phyloP scores from a whole-genome alignment of 305 asterid species.

The Withania somnifera region DNA sequence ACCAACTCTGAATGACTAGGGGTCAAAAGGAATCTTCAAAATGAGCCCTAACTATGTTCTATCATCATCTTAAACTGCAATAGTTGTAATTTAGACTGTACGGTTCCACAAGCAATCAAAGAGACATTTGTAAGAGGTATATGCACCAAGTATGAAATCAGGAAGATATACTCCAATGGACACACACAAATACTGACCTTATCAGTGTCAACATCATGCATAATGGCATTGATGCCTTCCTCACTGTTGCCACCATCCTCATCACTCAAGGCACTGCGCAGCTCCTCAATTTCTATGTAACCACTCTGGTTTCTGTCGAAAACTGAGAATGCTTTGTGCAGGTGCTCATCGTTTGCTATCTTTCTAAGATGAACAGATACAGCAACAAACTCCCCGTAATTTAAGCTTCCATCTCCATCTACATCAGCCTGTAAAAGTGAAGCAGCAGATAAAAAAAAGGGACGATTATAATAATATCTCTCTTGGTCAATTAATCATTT shows the following conservation, averaged over 20 bases:
- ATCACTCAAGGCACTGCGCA: constrained; percentile 54
- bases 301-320: constrained; percentile 53
- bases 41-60: no score
- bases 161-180: background rate
- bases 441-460: background rate
- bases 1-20: no score
- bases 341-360: constrained; percentile 72
- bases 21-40: no score
- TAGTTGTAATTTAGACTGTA: no score
- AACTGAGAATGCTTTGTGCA: constrained; percentile 72
- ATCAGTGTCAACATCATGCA: constrained; percentile 75
- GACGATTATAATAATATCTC: background rate
- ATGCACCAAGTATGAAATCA: background rate
- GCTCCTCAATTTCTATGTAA: constrained; percentile 62
- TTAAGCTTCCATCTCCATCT: constrained; percentile 55
- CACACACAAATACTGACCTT: constrained; percentile 30
- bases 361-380: constrained; percentile 48
- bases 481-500: background rate
- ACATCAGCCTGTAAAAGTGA: constrained; percentile 48
- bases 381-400: constrained; percentile 68
- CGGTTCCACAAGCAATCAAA: background rate
- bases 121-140: background rate
- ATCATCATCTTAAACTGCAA: no score
- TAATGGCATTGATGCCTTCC: constrained; percentile 60
- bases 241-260: constrained; percentile 47